Base-by-base conservation (phyloP, 1,139 yeast species). In the Hansenula anomala region DNA sequence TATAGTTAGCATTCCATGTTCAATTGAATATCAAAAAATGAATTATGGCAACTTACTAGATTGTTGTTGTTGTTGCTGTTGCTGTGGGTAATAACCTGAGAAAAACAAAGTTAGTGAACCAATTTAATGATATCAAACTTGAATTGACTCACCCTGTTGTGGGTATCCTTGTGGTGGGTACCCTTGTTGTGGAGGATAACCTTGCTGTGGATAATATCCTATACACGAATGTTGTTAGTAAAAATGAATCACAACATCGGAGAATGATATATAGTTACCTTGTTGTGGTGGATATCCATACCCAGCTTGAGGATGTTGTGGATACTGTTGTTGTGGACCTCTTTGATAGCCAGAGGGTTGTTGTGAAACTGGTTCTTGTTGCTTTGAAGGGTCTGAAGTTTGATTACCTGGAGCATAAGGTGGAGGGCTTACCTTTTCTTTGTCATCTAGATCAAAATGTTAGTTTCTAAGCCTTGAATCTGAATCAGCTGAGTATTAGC, bases 371-470 rank as follows among this genome's bases (percentile, higher is more conserved):
- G 43, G 37, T 12, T 40, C 30, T 25, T 36, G 16, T 33, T 28
- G 41, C 28, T 7, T 28, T 5, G 31, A 28, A 12, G 15, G 9
- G n/a, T n/a, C n/a, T n/a, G n/a, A n/a, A n/a, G n/a, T n/a, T n/a
- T n/a, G n/a, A n/a, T n/a, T n/a, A n/a, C 23, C 24, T 24, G 51
- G 50, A 8, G 40, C 33, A 26, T 51, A 50, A 15, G 55, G 49
- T 30, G 60, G 60, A 3, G 56, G 56, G 10, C 23, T 41, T 39
- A n/a, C 22, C 22, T 39, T 36, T 27, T 40, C 35, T 12, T 36
- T 36, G 16, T 36, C 59, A 6, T 35, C 60, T 7, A 61, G 59
- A 56, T 74, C 72, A 2, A 26, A n/a, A n/a, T 8, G 13, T 13
- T n/a, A 14, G 8, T 14, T 12, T n/a, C 8, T 26, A n/a, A 26